Percentiles rank a stretch among this genome's conserved stretches.
phyloP scores from a whole-genome alignment of 768 basidiomycete species.

The Termitomyces sp. region DNA sequence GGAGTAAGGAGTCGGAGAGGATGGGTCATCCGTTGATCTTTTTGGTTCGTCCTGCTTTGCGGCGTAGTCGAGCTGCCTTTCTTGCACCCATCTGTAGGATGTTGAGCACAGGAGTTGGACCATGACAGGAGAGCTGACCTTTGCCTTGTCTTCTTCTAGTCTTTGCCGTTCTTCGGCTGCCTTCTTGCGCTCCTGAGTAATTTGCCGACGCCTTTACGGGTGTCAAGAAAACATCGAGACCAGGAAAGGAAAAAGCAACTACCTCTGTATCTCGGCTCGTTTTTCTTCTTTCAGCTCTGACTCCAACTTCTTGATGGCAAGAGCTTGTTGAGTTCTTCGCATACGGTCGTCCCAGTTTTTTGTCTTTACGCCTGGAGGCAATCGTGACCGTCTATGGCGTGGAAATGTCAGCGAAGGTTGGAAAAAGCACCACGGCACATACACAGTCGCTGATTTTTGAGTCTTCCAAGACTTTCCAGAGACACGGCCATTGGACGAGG shows the following conservation, averaged over 20 bases:
- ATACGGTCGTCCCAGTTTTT: constrained; percentile 67
- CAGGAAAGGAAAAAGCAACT: constrained; percentile 9
- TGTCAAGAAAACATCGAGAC: constrained; percentile 3
- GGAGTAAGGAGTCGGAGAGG: not conserved
- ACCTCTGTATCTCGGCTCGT: constrained; percentile 60
- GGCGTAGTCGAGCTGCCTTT: constrained; percentile 67
- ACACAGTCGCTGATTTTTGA: constrained; percentile 47
- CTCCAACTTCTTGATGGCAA: constrained; percentile 71
- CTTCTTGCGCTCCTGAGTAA: constrained; percentile 66
- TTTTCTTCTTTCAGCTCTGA: constrained; percentile 75
- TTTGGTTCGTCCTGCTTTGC: constrained; percentile 71
- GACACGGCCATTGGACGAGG: constrained; percentile 59
- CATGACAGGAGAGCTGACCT: constrained; percentile 32
- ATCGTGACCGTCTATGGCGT: constrained; percentile 55
- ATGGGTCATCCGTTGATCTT: constrained; percentile 65
- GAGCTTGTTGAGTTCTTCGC: constrained; percentile 57
- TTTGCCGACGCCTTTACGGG: constrained; percentile 51
- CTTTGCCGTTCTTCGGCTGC: constrained; percentile 69
- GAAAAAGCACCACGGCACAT: constrained; percentile 14
- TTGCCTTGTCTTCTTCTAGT: constrained; percentile 60
- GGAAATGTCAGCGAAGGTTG: constrained; percentile 8
- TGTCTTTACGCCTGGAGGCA: constrained; percentile 59
- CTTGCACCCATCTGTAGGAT: constrained; percentile 67
- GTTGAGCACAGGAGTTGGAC: not conserved
- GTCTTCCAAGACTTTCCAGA: constrained; percentile 71